Evolutionary conservation across 148 eudicot species (phyloP).

Genomic region (Euryodendron excelsum): DNA sequence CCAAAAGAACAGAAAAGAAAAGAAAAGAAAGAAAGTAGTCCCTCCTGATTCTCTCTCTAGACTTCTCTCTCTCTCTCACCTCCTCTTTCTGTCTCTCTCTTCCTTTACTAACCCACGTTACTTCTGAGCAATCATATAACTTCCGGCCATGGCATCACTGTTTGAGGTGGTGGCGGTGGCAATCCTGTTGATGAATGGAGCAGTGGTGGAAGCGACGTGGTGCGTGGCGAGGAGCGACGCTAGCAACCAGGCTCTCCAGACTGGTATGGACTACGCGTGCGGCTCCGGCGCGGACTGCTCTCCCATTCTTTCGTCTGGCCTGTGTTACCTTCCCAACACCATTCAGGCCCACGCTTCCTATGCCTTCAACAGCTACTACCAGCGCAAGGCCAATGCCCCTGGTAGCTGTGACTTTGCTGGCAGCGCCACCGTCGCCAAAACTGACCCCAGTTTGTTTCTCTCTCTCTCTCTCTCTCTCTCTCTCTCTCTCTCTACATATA

Average conservation of each 20-base stretch:
- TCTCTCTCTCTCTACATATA: background rate
- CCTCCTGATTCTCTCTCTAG: background rate
- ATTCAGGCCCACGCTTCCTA: constrained; percentile 73
- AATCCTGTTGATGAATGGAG: background rate
- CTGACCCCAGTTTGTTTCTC: constrained; percentile 66
- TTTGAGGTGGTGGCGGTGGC: background rate
- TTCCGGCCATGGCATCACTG: background rate
- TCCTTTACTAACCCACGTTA: background rate
- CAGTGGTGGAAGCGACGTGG: constrained; percentile 28
- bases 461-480: background rate
- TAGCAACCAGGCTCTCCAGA: constrained; percentile 37
- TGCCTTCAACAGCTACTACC: constrained; percentile 69
- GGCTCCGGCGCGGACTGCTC: constrained; percentile 62
- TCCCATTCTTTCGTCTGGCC: constrained; percentile 51
- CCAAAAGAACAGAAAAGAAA: too few species aligned
- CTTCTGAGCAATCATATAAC: constrained; percentile 5
- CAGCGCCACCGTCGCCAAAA: constrained; percentile 57
- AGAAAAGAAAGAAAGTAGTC: background rate
- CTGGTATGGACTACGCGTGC: constrained; percentile 62
- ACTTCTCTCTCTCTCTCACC: background rate
- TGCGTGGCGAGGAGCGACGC: constrained; percentile 74
- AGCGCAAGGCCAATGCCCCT: constrained; percentile 48
- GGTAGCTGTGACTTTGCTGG: constrained; percentile 57
- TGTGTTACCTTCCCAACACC: constrained; percentile 69
- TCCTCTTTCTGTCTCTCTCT: background rate